Evolutionary conservation across 768 basidiomycete species (phyloP), one percentile per base, ranked within the genome.

Genomic region (Boletus coccyginus): DNA sequence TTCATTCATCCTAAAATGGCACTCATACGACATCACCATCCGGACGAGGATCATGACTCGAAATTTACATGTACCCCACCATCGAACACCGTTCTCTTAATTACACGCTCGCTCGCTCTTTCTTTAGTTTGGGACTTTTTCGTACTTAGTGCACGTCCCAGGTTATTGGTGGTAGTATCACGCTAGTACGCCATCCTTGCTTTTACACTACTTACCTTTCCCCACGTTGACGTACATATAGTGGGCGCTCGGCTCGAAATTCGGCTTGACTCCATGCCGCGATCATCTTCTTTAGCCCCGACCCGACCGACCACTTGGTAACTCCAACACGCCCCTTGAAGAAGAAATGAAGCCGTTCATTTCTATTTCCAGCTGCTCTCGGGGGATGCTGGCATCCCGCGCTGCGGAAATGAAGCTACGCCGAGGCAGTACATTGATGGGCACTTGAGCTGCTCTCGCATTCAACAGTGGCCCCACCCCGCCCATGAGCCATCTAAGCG

Each of bases 21-120:
- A 59, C 53, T 54, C 56, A 59, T 62, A 72, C 64, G 68, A 68
- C 67, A 55, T 52, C 31, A 56, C 57, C 62, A 45, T 46, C 60
- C 40, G 27, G 55, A 70, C 61, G 70, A 70, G 66, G 61, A 71
- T 71, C 61, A 71, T 52, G 71, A 73, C 48, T 57, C 48, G 40
- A 44, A 46, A 53, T 41, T 5, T 59, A 62, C 47, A 43, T 17
- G 16, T 57, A 56, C 31, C 16, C 24, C 60, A 62, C 21, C 39
- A 56, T 60, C 54, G 55, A 61, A 62, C 55, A 50, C 27, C 17
- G 55, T 62, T 57, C 57, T 46, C 44, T 36, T 72, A 72, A 72
- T 69, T 53, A 38, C 57, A 21, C 56, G 24, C 56, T 55, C 56
- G 24, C 56, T 55, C 55, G 17, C 46, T 52, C 44, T 48, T 33